Conservation (phyloP, 305 asterid genomes). For the Fraxinus angustifolia region DNA sequence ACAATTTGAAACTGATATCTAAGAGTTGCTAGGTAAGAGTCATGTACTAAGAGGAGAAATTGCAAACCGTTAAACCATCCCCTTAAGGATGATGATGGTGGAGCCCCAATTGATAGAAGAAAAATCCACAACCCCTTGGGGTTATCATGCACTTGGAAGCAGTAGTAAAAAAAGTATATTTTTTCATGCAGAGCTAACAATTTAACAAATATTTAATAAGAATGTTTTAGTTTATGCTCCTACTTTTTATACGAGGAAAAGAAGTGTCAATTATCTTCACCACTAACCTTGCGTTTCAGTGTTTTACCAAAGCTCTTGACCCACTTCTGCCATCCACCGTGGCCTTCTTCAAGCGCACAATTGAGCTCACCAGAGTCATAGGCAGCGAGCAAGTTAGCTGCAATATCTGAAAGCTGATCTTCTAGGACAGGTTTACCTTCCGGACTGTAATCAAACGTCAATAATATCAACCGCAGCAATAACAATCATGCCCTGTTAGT, state of each 20-base stretch:
- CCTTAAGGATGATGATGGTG: background rate
- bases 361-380: slow-evolving; percentile 72
- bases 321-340: slow-evolving; percentile 84
- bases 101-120: background rate
- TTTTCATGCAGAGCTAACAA: background rate
- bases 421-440: slow-evolving; percentile 66
- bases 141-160: background rate
- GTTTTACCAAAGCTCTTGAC: slow-evolving; percentile 80
- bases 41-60: background rate
- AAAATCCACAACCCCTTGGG: background rate
- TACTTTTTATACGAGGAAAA: background rate
- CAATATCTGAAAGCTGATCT: slow-evolving; percentile 75
- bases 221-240: background rate
- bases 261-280: background rate
- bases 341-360: slow-evolving; percentile 82
- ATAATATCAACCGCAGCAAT: background rate
- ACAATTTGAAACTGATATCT: background rate
- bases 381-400: slow-evolving; percentile 63
- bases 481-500: background rate
- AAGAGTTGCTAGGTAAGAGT: background rate
- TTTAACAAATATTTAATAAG: background rate
- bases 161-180: background rate
- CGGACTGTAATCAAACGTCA: slow-evolving; percentile 44
- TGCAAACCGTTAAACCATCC: background rate
- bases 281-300: slow-evolving; percentile 80